These are phyloP conservation scores for Entomortierella chlamydospora DNA, from an alignment of 192 early-diverging fungal species.

Conservation along the genomic window DNA sequence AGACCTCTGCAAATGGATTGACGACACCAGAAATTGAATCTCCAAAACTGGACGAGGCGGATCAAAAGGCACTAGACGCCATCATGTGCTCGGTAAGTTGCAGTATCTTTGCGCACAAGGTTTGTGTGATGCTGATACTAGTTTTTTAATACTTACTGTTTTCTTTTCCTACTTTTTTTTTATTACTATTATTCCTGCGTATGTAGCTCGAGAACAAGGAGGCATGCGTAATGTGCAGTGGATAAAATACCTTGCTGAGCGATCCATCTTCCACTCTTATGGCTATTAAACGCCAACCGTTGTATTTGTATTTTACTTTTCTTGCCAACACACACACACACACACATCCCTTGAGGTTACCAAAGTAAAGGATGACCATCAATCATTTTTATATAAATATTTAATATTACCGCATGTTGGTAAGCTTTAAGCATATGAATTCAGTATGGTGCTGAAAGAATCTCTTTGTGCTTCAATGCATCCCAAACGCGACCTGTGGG, in stretches of 20 bases:
- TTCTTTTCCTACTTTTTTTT: no score
- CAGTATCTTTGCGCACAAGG: no score
- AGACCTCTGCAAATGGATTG: constrained; percentile 28
- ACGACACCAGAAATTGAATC: constrained; percentile 56
- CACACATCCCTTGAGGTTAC: no score
- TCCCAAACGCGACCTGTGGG: no score
- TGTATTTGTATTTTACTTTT: constrained; percentile 7
- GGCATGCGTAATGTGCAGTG: constrained; percentile 91
- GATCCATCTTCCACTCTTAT: not conserved
- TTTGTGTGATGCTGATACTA: no score
- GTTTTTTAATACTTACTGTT: no score
- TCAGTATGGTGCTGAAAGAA: no score
- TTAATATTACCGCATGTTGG: no score
- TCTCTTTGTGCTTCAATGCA: no score
- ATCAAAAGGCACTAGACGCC: constrained; percentile 69
- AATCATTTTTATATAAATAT: no score
- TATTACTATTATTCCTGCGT: constrained; percentile 8
- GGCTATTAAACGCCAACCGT: not conserved
- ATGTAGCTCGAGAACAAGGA: constrained; percentile 85
- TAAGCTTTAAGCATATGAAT: no score
- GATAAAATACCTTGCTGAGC: constrained; percentile 57
- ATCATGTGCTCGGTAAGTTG: constrained; percentile 75
- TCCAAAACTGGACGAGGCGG: constrained; percentile 43
- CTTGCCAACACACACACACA: not conserved
- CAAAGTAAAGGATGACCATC: no score